Conservation (phyloP, 2,329 filamentous ascomycete species). For the Colletotrichum sojae region DNA sequence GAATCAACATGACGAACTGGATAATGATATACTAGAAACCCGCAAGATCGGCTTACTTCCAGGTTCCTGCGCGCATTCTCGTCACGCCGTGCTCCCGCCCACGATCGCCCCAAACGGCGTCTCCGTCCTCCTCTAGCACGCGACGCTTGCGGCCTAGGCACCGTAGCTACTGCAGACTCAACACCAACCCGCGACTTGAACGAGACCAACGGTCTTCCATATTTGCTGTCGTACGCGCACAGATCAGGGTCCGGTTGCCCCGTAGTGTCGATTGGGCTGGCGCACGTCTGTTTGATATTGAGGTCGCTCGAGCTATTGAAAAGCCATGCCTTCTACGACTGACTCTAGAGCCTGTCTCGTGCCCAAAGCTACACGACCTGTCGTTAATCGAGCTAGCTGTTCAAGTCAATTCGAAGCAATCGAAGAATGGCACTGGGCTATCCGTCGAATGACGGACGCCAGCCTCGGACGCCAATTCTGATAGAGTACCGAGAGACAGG, state of each 20-base stretch:
- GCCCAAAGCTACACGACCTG: conserved; percentile 5
- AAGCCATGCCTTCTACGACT: conserved; percentile 21
- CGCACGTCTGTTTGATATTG: conserved; percentile 36
- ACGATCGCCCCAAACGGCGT: conserved; percentile 19
- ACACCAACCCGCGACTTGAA: conserved; percentile 14
- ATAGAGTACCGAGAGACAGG: not conserved
- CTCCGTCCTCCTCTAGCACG: not conserved
- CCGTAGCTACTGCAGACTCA: not conserved
- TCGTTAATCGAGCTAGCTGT: not conserved
- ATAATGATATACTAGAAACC: no score
- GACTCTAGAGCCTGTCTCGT: not conserved
- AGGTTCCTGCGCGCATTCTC: not conserved
- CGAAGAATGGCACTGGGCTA: not conserved
- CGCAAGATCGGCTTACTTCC: no score
- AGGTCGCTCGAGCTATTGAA: conserved; percentile 32
- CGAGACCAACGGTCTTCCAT: conserved; percentile 29
- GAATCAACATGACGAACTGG: no score
- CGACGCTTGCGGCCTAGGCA: conserved; percentile 35
- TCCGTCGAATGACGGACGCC: conserved; percentile 9
- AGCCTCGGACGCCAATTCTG: not conserved
- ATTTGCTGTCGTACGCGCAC: conserved; percentile 32
- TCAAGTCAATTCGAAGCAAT: conserved; percentile 3
- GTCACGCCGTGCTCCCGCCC: not conserved
- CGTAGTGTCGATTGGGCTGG: conserved; percentile 23
- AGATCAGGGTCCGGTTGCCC: conserved; percentile 25